A percentile compares a stretch with the other conserved stretches of the same genome.
phyloP scores from a whole-genome alignment of 106 monocot species.

The Phalaenopsis aphrodite region DNA sequence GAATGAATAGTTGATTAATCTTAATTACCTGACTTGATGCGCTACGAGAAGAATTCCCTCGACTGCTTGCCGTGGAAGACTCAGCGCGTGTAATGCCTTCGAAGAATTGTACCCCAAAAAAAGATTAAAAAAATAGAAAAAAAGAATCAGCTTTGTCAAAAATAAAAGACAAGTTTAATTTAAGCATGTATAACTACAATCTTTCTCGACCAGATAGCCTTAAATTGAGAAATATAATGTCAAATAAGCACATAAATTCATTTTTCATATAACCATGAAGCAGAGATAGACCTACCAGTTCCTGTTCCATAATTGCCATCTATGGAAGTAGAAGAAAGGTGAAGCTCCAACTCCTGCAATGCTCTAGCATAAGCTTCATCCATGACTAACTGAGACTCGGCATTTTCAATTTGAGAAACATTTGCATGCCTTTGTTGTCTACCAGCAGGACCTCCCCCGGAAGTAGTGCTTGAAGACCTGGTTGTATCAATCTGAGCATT shows the following conservation, averaged over 20 bases:
- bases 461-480: conserved; percentile 19
- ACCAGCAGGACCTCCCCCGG: conserved; percentile 5
- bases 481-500: conserved; percentile 17
- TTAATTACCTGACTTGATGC: conserved; percentile 29
- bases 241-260: neutral
- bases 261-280: neutral
- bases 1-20: neutral
- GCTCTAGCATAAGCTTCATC: conserved; percentile 63
- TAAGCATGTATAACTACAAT: neutral
- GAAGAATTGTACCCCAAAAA: conserved; percentile 4
- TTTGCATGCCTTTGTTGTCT: conserved; percentile 7
- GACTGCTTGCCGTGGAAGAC: conserved; percentile 16
- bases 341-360: conserved; percentile 43
- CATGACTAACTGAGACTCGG: conserved; percentile 25
- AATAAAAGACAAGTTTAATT: neutral
- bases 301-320: conserved; percentile 16
- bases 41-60: conserved; percentile 11
- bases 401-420: conserved; percentile 13
- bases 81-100: conserved; percentile 14
- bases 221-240: neutral
- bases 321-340: conserved; percentile 29
- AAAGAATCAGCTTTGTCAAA: neutral
- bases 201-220: neutral
- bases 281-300: conserved; percentile 23
- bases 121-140: neutral